Conservation (phyloP, 2,329 filamentous ascomycete species). For the Colletotrichum destructivum region DNA sequence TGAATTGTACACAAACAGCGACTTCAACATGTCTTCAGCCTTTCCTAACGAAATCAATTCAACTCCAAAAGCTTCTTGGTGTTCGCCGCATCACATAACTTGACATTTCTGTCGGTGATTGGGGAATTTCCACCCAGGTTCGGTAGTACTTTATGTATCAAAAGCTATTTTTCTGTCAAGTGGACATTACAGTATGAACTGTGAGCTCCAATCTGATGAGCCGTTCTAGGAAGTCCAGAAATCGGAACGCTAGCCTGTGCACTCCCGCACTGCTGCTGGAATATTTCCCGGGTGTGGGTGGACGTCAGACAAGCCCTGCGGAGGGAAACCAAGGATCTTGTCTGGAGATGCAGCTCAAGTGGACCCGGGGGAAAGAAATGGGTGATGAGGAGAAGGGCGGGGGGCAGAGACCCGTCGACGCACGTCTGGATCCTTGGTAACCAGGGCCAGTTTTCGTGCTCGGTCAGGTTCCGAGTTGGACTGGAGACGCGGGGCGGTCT, state of each 20-base stretch:
- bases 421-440: constrained; percentile 8
- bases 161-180: not conserved
- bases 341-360: not conserved
- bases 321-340: constrained; percentile 21
- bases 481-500: constrained; percentile 11
- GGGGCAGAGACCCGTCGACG: not conserved
- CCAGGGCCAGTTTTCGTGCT: constrained; percentile 15
- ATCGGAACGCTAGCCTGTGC: not conserved
- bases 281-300: not conserved
- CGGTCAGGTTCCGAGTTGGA: constrained; percentile 33
- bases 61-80: not conserved
- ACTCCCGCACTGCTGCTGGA: not conserved
- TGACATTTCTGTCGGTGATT: no score
- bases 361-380: constrained; percentile 8
- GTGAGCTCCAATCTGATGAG: no score
- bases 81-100: not conserved
- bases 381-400: constrained; percentile 21
- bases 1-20: not conserved
- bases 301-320: not conserved
- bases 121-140: not conserved
- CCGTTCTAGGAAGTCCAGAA: not conserved
- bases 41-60: not conserved
- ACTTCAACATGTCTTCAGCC: fast-evolving
- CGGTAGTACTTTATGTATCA: not conserved
- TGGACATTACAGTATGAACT: not conserved